A percentile compares a stretch with the other conserved stretches of the same genome.
These are phyloP conservation scores for Cercospora nicotianae DNA, from an alignment of 2,329 filamentous ascomycete species.

Conservation along the genomic window DNA sequence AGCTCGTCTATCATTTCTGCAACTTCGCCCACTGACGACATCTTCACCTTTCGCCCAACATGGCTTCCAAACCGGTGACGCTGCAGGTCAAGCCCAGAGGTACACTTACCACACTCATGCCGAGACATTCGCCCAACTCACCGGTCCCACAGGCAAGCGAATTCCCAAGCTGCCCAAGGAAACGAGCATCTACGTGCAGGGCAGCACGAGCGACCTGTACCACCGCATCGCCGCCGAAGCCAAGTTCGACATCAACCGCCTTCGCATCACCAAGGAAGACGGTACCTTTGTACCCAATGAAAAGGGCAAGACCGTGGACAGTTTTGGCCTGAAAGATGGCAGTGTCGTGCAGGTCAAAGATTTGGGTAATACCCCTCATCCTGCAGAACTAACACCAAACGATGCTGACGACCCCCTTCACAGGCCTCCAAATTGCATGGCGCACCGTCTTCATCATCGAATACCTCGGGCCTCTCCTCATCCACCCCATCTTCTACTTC, in stretches of 20 bases:
- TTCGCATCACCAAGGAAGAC: constrained; percentile 66
- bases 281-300: constrained; percentile 58
- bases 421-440: constrained; percentile 88
- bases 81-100: constrained; percentile 50
- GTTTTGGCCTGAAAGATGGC: constrained; percentile 58
- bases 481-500: constrained; percentile 73
- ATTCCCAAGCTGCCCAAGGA: constrained; percentile 61
- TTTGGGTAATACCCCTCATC: constrained; percentile 62
- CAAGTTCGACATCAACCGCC: constrained; percentile 57
- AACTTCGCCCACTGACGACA: background rate
- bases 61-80: constrained; percentile 47
- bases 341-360: constrained; percentile 83
- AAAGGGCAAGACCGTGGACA: constrained; percentile 53
- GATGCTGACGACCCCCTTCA: background rate
- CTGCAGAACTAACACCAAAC: background rate
- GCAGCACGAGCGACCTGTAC: constrained; percentile 58
- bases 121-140: constrained; percentile 12
- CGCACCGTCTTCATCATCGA: constrained; percentile 92
- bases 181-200: constrained; percentile 53
- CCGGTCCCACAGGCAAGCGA: constrained; percentile 54
- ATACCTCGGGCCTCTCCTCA: constrained; percentile 86
- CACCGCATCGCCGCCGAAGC: constrained; percentile 55
- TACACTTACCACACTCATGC: constrained; percentile 27
- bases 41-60: constrained; percentile 21
- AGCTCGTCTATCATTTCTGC: background rate